Percentiles rank a stretch among this genome's conserved stretches.
phyloP scores from a whole-genome alignment of 768 basidiomycete genomes.

The Leucogyrophana mollusca region DNA sequence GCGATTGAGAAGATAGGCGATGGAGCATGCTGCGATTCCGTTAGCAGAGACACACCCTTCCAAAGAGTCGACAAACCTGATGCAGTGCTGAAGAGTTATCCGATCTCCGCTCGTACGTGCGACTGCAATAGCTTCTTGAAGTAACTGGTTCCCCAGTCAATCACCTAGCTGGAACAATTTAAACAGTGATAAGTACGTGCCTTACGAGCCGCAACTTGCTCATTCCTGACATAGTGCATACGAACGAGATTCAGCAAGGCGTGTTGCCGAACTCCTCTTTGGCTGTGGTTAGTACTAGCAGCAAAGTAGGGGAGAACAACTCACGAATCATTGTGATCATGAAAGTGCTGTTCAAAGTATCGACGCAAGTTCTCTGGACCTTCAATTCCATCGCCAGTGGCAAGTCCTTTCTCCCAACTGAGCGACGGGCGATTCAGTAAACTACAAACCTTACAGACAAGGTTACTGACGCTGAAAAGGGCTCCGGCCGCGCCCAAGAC shows the following conservation, averaged over 20 bases:
- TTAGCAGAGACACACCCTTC: constrained; percentile 1
- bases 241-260: constrained; percentile 75
- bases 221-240: constrained; percentile 72
- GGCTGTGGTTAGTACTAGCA: constrained; percentile 4
- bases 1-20: constrained; percentile 57
- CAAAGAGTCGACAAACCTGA: constrained; percentile 41
- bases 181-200: constrained; percentile 31
- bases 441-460: background rate
- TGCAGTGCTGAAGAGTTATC: constrained; percentile 74
- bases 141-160: constrained; percentile 42
- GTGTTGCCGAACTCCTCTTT: constrained; percentile 80
- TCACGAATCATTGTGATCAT: constrained; percentile 77
- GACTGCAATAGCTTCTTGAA: constrained; percentile 77
- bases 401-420: constrained; percentile 69
- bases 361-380: constrained; percentile 71
- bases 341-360: constrained; percentile 87
- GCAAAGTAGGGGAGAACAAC: constrained; percentile 24
- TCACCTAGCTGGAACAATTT: constrained; percentile 3
- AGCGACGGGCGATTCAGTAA: constrained; percentile 3
- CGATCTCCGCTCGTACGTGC: constrained; percentile 72
- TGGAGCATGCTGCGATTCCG: constrained; percentile 55
- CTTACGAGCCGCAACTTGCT: constrained; percentile 67
- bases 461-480: constrained; percentile 54
- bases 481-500: constrained; percentile 59
- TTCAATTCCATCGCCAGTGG: constrained; percentile 64